Percentiles rank a stretch among this genome's conserved stretches.
Conservation (phyloP, 2,329 filamentous ascomycete genomes). For the Sclerotinia nivalis region DNA sequence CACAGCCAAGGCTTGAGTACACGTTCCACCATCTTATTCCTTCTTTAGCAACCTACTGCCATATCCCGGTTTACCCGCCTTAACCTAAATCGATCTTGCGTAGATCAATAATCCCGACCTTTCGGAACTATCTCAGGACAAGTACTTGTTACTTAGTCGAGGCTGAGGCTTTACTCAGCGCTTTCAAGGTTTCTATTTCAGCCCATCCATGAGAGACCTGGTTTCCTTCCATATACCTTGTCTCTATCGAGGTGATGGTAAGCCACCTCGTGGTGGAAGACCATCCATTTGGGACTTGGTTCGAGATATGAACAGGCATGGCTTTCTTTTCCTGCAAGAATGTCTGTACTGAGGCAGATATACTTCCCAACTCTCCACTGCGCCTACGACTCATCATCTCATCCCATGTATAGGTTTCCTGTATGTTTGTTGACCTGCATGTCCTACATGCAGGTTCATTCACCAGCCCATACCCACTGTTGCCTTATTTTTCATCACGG, state of each 20-base stretch:
- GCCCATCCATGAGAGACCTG: slow-evolving; percentile 20
- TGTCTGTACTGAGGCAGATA: slow-evolving; percentile 27
- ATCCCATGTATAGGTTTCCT: slow-evolving; percentile 33
- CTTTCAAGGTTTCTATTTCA: slow-evolving; percentile 24
- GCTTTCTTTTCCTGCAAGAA: slow-evolving; percentile 25
- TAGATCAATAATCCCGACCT: slow-evolving; percentile 24
- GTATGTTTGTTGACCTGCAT: slow-evolving; percentile 38
- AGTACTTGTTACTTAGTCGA: slow-evolving; percentile 20
- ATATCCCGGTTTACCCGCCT: slow-evolving; percentile 21
- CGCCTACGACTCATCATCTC: slow-evolving; percentile 33
- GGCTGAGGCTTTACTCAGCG: slow-evolving; percentile 26
- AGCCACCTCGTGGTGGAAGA: slow-evolving; percentile 31
- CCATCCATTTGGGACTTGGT: slow-evolving; percentile 36
- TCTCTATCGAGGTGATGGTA: slow-evolving; percentile 11
- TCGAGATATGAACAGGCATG: slow-evolving; percentile 23
- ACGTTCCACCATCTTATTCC: slow-evolving; percentile 24
- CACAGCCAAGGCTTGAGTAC: slow-evolving; percentile 17
- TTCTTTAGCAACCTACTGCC: slow-evolving; percentile 21
- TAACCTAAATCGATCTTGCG: slow-evolving; percentile 25
- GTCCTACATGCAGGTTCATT: slow-evolving; percentile 29
- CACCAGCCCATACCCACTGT: slow-evolving; percentile 27
- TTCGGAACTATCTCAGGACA: slow-evolving; percentile 20
- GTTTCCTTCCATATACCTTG: slow-evolving; percentile 12
- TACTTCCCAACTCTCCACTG: slow-evolving; percentile 30
- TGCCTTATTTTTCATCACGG: slow-evolving; percentile 35